A percentile compares a stretch with the other conserved stretches of the same genome.
Conservation (phyloP, 1,284 basidiomycete species). For the Ceratobasidium sp. region DNA sequence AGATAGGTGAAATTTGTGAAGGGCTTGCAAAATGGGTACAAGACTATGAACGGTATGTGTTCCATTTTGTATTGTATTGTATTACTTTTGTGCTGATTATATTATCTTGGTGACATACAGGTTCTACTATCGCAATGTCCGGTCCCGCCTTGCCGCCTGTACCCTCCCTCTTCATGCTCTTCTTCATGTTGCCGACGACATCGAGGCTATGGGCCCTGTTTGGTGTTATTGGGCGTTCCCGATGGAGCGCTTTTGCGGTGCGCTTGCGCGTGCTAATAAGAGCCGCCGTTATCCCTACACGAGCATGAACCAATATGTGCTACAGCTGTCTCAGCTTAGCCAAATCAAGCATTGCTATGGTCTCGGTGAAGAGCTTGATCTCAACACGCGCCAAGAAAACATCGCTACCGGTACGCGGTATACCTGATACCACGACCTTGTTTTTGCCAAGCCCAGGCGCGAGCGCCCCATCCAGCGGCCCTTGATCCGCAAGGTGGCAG, state of each 20-base stretch:
- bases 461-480: constrained; percentile 43
- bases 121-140: constrained; percentile 56
- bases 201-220: constrained; percentile 46
- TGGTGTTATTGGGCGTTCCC: constrained; percentile 60
- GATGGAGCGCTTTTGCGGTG: constrained; percentile 46
- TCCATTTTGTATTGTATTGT: neutral
- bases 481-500: constrained; percentile 39
- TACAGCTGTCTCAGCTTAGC: constrained; percentile 9
- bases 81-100: neutral
- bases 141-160: constrained; percentile 53
- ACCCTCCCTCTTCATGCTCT: constrained; percentile 58
- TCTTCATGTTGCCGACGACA: constrained; percentile 55
- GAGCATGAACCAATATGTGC: constrained; percentile 16
- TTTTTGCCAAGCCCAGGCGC: neutral
- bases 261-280: neutral
- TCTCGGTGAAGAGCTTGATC: constrained; percentile 11
- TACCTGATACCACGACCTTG: neutral
- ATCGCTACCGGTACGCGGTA: constrained; percentile 1
- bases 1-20: constrained; percentile 52
- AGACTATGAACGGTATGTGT: constrained; percentile 57
- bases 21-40: constrained; percentile 58
- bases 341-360: constrained; percentile 27
- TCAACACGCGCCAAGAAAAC: neutral
- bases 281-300: constrained; percentile 17
- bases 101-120: constrained; percentile 47